Evolutionary conservation across 2,329 filamentous ascomycete species (phyloP), one percentile per base, ranked within the genome.

Genomic region (Alternaria sp.): DNA sequence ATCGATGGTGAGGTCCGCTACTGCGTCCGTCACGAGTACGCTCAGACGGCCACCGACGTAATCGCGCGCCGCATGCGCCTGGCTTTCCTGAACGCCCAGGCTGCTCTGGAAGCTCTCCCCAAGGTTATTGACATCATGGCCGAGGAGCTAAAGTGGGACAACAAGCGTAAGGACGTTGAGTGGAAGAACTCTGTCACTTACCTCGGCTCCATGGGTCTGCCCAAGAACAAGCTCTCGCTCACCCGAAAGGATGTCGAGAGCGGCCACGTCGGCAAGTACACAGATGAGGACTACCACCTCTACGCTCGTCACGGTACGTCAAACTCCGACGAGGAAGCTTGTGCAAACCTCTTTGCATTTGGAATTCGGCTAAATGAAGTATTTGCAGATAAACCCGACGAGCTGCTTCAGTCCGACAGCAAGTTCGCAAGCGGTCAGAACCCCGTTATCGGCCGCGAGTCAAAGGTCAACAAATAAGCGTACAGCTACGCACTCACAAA

Each of bases 1-100:
- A 89, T 97, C 25, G 94, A 97, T 74, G 93, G 93, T 52, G 95
- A 98, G 82, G 87, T 97, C 44, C 89, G 93, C 59, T 97, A 97
- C 78, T 93, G 93, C 23, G 89, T 97, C 44, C 86, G 90, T 54
- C 90, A 97, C 80, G 95, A 97, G 82, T 96, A 96, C 75, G 95
- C 95, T 4, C 92, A 97, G 80, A 96, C 93, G 4, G 93, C 93
- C 2, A 90, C 94, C 15, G 94, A 97, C 77, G 91, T 97, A 12
- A 84, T 97, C 50, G 94, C 93, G 3, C 88, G 95, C 62, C 87
- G 94, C 65, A 97, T 92, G 44, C 86, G 95, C 60, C 83, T 97
- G 59, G 92, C 93, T 9, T 98, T 97, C 83, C 82, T 97, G 70
- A 97, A 97, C 77, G 93, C 93, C 6, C 93, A 97, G 80, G 94